A percentile compares a stretch with the other conserved stretches of the same genome.
Conservation (phyloP, 2,329 filamentous ascomycete species). For the Colletotrichum lupini region DNA sequence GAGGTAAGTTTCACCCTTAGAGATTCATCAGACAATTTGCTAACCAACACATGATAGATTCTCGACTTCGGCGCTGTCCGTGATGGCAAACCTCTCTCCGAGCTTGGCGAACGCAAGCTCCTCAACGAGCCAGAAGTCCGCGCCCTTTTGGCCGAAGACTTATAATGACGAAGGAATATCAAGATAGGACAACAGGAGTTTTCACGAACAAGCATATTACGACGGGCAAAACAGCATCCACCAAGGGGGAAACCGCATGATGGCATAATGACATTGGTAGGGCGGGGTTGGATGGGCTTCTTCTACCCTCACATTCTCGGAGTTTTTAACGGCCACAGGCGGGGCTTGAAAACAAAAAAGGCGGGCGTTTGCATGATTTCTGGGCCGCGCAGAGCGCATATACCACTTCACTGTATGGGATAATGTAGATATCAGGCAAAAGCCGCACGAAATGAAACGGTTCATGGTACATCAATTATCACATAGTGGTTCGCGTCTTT, state of each 20-base stretch:
- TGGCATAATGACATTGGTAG: conserved; percentile 25
- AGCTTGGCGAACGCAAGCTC: conserved; percentile 83
- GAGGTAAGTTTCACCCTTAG: conserved; percentile 72
- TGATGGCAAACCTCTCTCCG: conserved; percentile 82
- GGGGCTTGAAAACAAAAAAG: conserved; percentile 13
- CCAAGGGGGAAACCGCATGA: conserved; percentile 17
- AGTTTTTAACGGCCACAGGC: conserved; percentile 21
- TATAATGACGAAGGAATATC: conserved; percentile 18
- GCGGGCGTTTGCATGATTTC: conserved; percentile 20
- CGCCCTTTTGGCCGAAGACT: conserved; percentile 59
- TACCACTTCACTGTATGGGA: conserved; percentile 33
- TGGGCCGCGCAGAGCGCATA: conserved; percentile 25
- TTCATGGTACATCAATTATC: neutral
- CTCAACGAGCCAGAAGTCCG: conserved; percentile 68
- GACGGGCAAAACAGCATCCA: conserved; percentile 29
- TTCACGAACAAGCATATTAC: conserved; percentile 28
- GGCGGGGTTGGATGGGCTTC: conserved; percentile 19
- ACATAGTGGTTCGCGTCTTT: neutral
- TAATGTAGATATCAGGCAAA: conserved; percentile 29
- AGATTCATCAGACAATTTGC: neutral
- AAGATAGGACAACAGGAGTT: conserved; percentile 19
- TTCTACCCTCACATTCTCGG: conserved; percentile 22
- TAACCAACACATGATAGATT: conserved; percentile 67
- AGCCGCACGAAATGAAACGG: conserved; percentile 7
- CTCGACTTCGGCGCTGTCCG: conserved; percentile 96